Percentiles rank a stretch among this genome's conserved stretches.
Conservation (phyloP, 2,329 filamentous ascomycete species). For the Fusarium xyrophilum region DNA sequence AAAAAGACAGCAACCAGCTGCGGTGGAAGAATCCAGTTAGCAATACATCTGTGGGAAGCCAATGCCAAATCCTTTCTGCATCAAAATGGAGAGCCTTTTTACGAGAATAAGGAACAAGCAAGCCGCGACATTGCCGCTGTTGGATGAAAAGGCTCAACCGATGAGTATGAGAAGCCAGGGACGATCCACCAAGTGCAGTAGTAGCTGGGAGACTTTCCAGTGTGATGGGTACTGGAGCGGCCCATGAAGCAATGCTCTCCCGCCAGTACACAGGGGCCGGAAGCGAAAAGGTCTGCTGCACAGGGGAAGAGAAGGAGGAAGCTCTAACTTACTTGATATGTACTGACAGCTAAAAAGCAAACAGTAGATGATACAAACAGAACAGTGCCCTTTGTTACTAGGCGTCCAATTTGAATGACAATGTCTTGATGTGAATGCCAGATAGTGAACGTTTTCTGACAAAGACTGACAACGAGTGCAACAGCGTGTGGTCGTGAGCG, state of each 20-base stretch:
- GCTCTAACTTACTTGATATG: constrained; percentile 43
- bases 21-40: constrained; percentile 43
- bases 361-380: constrained; percentile 45
- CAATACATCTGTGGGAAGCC: constrained; percentile 40
- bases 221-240: too few species aligned
- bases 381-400: constrained; percentile 44
- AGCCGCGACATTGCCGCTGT: background rate
- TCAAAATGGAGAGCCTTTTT: background rate
- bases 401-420: constrained; percentile 33
- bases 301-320: constrained; percentile 5
- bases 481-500: constrained; percentile 8
- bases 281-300: background rate
- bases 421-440: constrained; percentile 16
- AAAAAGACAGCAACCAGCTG: constrained; percentile 48
- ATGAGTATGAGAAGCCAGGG: background rate
- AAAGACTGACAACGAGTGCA: constrained; percentile 10
- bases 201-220: background rate
- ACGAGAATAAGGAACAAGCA: background rate
- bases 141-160: background rate
- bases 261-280: background rate
- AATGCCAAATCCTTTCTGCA: background rate
- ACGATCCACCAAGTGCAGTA: background rate
- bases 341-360: constrained; percentile 44
- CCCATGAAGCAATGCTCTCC: background rate
- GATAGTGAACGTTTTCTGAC: constrained; percentile 14